A percentile compares a stretch with the other conserved stretches of the same genome.
Conservation (phyloP, 257 asterid genomes). For the Solanum bulbocastanum region DNA sequence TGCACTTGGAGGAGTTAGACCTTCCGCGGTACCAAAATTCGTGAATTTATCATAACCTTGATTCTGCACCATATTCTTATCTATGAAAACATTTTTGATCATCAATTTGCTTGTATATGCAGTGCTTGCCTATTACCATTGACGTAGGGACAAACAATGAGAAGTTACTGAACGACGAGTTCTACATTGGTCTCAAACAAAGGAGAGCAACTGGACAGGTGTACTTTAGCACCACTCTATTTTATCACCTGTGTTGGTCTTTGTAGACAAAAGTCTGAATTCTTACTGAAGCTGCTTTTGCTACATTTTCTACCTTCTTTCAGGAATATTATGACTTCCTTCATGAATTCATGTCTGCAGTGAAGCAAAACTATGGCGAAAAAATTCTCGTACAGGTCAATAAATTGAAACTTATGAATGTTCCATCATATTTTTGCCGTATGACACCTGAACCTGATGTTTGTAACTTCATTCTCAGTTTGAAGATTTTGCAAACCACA, state of each 20-base stretch:
- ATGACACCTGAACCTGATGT: background rate
- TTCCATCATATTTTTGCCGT: background rate
- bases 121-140: slow-evolving; percentile 91
- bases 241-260: background rate
- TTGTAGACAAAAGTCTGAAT: background rate
- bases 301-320: background rate
- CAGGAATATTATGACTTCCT: slow-evolving; percentile 89
- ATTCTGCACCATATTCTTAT: background rate
- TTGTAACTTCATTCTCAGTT: slow-evolving; percentile 36
- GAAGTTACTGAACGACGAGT: slow-evolving; percentile 67
- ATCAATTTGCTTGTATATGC: background rate
- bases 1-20: slow-evolving; percentile 29
- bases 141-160: slow-evolving; percentile 96
- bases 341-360: slow-evolving; percentile 83
- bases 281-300: background rate
- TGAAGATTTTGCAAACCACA: slow-evolving; percentile 97
- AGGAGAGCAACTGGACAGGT: slow-evolving; percentile 97
- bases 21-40: slow-evolving; percentile 29
- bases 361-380: slow-evolving; percentile 85
- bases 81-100: background rate
- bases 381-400: slow-evolving; percentile 87
- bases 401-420: background rate
- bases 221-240: background rate
- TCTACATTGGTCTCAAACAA: slow-evolving; percentile 85
- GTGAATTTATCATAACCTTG: background rate